These are phyloP conservation scores for Linnemannia hyalina DNA, from an alignment of 192 early-diverging fungal species.

Conservation along the genomic window DNA sequence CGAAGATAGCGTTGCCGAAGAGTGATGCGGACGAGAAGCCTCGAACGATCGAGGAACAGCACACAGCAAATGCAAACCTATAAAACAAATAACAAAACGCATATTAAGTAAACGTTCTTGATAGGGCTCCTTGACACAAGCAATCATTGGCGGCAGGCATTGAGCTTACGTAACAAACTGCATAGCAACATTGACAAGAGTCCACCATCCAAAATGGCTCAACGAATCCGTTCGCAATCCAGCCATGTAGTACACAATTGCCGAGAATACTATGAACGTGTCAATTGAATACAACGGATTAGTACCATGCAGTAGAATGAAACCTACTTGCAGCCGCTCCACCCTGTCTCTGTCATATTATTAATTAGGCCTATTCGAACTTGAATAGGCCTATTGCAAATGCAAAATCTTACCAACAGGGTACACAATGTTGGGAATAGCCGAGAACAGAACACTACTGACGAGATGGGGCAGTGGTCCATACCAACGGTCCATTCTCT, in stretches of 20 bases:
- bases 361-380: no score
- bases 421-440: constrained; percentile 41
- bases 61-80: constrained; percentile 44
- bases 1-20: constrained; percentile 49
- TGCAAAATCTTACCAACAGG: constrained; percentile 24
- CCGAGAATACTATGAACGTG: constrained; percentile 34
- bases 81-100: neutral
- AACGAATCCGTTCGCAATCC: constrained; percentile 37
- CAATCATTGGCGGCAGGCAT: neutral
- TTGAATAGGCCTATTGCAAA: no score
- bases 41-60: constrained; percentile 36
- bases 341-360: neutral
- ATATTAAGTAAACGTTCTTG: neutral
- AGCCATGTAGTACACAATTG: constrained; percentile 45
- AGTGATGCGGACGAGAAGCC: constrained; percentile 48
- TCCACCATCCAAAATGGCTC: constrained; percentile 46
- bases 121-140: neutral
- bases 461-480: constrained; percentile 46
- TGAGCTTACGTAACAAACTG: constrained; percentile 46
- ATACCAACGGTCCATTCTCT: constrained; percentile 55
- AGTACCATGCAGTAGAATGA: neutral
- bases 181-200: constrained; percentile 36
- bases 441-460: constrained; percentile 32
- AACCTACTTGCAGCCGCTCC: neutral
- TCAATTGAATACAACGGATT: neutral